These are phyloP conservation scores for Hypoxylon rickii DNA, from an alignment of 495 filamentous ascomycete species.

Conservation along the genomic window DNA sequence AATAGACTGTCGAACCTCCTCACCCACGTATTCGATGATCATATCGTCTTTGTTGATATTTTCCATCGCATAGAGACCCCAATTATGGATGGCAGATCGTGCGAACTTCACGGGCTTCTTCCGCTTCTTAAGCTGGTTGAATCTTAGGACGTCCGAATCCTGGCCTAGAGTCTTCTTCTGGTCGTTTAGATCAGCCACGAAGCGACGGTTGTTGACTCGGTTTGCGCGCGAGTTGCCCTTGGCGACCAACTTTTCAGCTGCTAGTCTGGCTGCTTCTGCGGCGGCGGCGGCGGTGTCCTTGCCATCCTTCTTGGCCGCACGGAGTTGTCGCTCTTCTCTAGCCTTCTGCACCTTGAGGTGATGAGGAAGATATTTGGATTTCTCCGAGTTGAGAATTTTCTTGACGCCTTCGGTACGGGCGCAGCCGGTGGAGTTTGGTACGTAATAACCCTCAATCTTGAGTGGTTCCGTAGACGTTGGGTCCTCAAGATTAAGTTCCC, in stretches of 20 bases:
- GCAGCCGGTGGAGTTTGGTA: slow-evolving; percentile 79
- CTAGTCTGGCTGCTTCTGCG: slow-evolving; percentile 72
- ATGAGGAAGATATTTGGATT: slow-evolving; percentile 97
- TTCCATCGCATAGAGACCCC: slow-evolving; percentile 97
- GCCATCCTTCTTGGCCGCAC: slow-evolving; percentile 68
- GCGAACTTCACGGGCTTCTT: slow-evolving; percentile 99
- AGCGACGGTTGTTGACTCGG: slow-evolving; percentile 91
- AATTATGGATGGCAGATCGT: slow-evolving; percentile 97
- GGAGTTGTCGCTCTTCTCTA: slow-evolving; percentile 83
- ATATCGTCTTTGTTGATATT: slow-evolving; percentile 97
- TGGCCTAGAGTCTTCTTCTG: slow-evolving; percentile 86
- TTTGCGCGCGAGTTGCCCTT: slow-evolving; percentile 82
- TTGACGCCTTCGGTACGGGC: slow-evolving; percentile 92
- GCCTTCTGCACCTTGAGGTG: slow-evolving; percentile 92
- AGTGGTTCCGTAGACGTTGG: slow-evolving; percentile 45
- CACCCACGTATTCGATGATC: slow-evolving; percentile 99
- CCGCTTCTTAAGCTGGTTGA: slow-evolving; percentile 99
- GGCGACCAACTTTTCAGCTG: slow-evolving; percentile 75
- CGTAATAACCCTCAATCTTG: slow-evolving; percentile 85
- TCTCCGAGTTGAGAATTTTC: slow-evolving; percentile 93
- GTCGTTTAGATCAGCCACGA: slow-evolving; percentile 91
- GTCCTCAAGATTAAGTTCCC: slow-evolving; percentile 69
- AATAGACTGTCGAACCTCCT: slow-evolving; percentile 94
- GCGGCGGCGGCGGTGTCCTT: slow-evolving; percentile 67
- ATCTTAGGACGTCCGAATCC: slow-evolving; percentile 86